Evolutionary conservation across 495 filamentous ascomycete species (phyloP), one percentile per base, ranked within the genome.

Genomic region (Xylaria intraflava): DNA sequence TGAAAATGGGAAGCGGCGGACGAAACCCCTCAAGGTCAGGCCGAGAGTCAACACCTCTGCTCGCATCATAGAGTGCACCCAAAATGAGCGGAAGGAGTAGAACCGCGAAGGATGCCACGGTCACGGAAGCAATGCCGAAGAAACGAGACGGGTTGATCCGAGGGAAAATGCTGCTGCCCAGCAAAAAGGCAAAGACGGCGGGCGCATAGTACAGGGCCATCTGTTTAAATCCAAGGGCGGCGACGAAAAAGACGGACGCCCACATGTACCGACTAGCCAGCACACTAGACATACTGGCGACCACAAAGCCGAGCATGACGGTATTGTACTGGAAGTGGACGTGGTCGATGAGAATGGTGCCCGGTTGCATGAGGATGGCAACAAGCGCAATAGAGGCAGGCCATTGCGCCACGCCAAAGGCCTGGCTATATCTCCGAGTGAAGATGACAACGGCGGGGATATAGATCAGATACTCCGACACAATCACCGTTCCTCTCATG

Each of bases 281-380:
- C 62, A 96, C 87, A 67, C 88, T 90, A 33, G 90, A 90, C 74
- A 95, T 82, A 61, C 85, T 89, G 0, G 90, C 90, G 29, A 91
- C 70, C 7, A 90, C 77, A 19, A 96, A 80, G 0, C 94, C 93
- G 5, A 97, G 82, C 93, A 98, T 98, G 46, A 97, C 90, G 0
- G 90, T 93, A 67, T 98, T 98, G 66, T 95, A 98, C 71, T 98
- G 93, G 68, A 98, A 98, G 70, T 98, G 93, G n/a, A 89, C 88
- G 63, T 97, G 92, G 60, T 98, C 93, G 60, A 97, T 87, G 11
- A 98, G 79, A 49, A 96, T 93, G 6, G 87, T 89, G 1, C 82
- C 85, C 6, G 93, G 93, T 61, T 98, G 94, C 79, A 98, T 85
- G 24, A 98, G 77, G 46, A 97, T 84, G 0, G 91, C 93, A 19